Base-by-base conservation (phyloP, 2,329 filamentous ascomycete species). In the Huntiella omanensis region DNA sequence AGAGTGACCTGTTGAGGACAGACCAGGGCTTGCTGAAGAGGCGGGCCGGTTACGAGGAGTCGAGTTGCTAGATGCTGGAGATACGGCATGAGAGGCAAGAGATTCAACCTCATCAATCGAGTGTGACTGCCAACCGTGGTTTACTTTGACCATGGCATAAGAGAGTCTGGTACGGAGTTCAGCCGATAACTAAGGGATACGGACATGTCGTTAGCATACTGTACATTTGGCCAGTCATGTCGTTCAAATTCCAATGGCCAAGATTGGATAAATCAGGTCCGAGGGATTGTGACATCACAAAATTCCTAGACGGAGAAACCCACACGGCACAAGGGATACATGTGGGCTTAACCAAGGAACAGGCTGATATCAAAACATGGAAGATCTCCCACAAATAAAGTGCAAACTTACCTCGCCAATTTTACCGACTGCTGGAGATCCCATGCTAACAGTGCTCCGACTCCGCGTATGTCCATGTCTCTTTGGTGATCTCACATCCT, bases 141-240 rank as follows among this genome's bases (percentile, higher is more conserved):
- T 84, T 36, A 95, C 82, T 61, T 94, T 95, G 58, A 92, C 73
- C 73, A 93, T 91, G 52, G 88, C 88, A 60, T 95, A 95, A 5
- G 85, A 84, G 22, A 96, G 70, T 55, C 85, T 81, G 43, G 85
- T 79, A 57, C 80, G 81, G 45, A 96, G 70, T 57, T 88, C 82
- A 46, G 78, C 74, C 36, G 83, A 85, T 46, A 84, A 65, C 81
- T 86, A 58, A 7, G 11, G 51, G 33, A 28, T 34, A 19, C 3
- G n/a, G 11, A 28, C 16, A 35, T 15, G 19, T 41, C 19, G n/a
- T 33, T 33, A 15, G 15, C 11, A 40, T 42, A 46, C 12, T 19
- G 13, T 7, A 39, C 12, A 45, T 38, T 28, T n/a, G 11, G 15
- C 10, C 5, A 28, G 22, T 28, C 22, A 28, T 28, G 22, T 28